Evolutionary conservation across 2,329 filamentous ascomycete species (phyloP).

Genomic region (Pseudogymnoascus sp.): DNA sequence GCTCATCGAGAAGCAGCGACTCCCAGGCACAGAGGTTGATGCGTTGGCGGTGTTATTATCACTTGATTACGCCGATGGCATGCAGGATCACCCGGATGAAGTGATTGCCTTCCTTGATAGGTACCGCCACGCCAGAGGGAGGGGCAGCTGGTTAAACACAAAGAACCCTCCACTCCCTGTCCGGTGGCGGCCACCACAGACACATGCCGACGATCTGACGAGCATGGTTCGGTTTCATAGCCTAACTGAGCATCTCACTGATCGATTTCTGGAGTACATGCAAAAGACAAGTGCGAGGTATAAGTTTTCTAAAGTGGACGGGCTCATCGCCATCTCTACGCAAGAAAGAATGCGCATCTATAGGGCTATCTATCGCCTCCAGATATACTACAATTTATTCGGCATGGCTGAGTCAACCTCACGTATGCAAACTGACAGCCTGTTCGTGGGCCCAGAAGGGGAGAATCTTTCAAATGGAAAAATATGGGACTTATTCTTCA

Average conservation of each 20-base stretch:
- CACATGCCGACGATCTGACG: not conserved
- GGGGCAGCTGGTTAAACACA: not conserved
- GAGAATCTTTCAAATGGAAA: not conserved
- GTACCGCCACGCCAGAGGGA: not conserved
- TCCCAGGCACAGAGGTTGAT: not conserved
- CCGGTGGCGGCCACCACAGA: not conserved
- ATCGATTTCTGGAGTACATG: not conserved
- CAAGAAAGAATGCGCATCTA: not conserved
- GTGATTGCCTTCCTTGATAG: not conserved
- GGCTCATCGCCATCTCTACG: not conserved
- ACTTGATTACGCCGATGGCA: not conserved
- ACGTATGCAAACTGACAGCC: not conserved
- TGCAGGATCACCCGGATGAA: not conserved
- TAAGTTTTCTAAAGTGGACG: not conserved
- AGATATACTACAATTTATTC: not conserved
- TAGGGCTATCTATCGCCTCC: not conserved
- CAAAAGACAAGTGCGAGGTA: not conserved
- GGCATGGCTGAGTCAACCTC: not conserved
- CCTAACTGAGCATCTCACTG: not conserved
- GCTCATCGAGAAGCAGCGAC: not conserved
- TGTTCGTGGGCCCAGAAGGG: not conserved
- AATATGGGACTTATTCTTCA: not conserved
- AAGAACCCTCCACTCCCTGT: not conserved
- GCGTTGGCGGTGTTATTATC: not conserved
- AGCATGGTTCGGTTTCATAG: not conserved